Evolutionary conservation across 768 basidiomycete genomes (phyloP).

Genomic region (Leucocoprinus sp.): DNA sequence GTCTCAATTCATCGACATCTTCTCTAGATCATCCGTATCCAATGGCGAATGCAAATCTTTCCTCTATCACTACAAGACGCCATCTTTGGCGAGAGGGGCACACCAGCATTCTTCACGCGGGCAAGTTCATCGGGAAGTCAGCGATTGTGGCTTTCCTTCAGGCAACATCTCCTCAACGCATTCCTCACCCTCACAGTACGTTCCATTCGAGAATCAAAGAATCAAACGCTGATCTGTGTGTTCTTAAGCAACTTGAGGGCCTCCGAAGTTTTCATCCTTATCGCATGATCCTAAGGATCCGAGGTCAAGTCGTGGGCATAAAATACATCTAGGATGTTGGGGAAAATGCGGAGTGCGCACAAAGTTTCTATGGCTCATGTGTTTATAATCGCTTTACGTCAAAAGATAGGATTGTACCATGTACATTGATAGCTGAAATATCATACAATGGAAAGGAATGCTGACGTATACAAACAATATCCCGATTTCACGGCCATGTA

Average conservation of each 20-base stretch:
- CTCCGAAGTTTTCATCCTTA: neutral
- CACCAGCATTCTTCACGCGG: neutral
- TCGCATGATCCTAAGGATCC: neutral
- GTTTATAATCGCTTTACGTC: too few species aligned
- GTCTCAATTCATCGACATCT: neutral
- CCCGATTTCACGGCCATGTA: too few species aligned
- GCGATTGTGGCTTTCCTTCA: neutral
- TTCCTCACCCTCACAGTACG: neutral
- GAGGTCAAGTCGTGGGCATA: neutral
- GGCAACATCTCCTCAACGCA: neutral
- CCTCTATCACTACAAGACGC: neutral
- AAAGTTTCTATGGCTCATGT: too few species aligned
- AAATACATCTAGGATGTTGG: neutral
- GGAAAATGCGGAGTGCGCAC: neutral
- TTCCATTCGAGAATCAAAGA: neutral
- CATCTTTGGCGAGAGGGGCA: neutral
- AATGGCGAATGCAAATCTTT: neutral
- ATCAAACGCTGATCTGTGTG: neutral
- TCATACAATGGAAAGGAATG: too few species aligned
- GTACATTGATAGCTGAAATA: too few species aligned
- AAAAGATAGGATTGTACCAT: too few species aligned
- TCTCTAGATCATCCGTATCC: neutral
- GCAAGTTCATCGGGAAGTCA: neutral
- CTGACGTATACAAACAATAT: too few species aligned
- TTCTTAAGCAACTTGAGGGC: neutral